Percentiles rank a stretch among this genome's conserved stretches.
phyloP scores from a whole-genome alignment of 78 protist genomes.

The Pigoraptor vietnamica region DNA sequence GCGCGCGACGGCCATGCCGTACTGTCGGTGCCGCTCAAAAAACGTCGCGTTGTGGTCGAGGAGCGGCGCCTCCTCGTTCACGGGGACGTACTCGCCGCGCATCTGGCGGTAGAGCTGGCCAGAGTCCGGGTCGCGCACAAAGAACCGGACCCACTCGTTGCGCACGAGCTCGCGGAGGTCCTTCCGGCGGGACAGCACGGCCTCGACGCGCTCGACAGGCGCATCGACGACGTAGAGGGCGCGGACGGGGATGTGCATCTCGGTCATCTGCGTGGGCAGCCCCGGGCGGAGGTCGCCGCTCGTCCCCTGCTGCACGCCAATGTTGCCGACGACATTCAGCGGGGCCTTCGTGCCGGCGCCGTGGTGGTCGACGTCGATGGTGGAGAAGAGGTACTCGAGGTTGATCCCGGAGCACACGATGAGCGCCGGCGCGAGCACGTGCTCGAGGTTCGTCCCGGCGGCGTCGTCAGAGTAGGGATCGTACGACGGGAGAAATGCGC shows the following conservation, averaged over 20 bases:
- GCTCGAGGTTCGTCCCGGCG: neutral
- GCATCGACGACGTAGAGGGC: constrained; percentile 7
- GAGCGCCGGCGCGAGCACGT: neutral
- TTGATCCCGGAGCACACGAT: constrained; percentile 7
- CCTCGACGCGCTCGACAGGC: neutral
- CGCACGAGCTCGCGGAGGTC: neutral
- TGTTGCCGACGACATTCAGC: neutral
- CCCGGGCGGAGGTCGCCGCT: neutral
- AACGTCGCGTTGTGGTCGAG: neutral
- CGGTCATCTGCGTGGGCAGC: constrained; percentile 25
- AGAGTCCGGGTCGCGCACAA: neutral
- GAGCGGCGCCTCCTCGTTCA: neutral
- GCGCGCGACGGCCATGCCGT: neutral
- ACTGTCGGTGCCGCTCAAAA: neutral
- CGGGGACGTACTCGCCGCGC: no score
- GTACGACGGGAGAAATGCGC: neutral
- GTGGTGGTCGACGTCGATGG: neutral
- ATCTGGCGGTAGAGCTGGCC: neutral
- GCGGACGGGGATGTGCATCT: constrained; percentile 15
- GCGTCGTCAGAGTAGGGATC: neutral
- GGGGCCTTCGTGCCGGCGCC: constrained; percentile 22
- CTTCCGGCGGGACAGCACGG: neutral
- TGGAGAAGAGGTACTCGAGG: constrained; percentile 15
- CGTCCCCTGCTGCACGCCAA: constrained; percentile 1
- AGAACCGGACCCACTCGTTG: constrained; percentile 2